Conservation (phyloP, 2,329 filamentous ascomycete species). For the Pseudonectria buxi region DNA sequence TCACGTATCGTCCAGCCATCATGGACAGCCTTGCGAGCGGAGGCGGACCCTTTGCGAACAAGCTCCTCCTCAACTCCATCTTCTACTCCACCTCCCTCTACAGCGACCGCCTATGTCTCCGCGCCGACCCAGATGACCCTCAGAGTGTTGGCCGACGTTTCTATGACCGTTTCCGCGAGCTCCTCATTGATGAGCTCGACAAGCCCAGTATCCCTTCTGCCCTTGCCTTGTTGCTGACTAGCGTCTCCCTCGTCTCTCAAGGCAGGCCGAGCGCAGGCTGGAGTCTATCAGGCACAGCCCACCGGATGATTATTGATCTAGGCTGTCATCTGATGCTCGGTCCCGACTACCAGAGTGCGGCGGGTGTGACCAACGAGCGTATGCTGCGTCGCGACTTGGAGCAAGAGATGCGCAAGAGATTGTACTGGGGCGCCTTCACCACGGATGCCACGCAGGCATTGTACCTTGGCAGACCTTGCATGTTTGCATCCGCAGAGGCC, state of each 20-base stretch:
- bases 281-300: conserved; percentile 29
- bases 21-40: conserved; percentile 31
- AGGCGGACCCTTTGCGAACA: conserved; percentile 30
- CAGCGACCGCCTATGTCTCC: conserved; percentile 30
- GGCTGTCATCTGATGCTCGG: conserved; percentile 29
- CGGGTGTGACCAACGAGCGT: conserved; percentile 19
- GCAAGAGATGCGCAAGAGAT: conserved; percentile 27
- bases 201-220: conserved; percentile 32
- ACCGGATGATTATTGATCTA: conserved; percentile 33
- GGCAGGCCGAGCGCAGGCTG: conserved; percentile 30
- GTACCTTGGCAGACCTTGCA: conserved; percentile 28
- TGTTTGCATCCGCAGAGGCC: conserved; percentile 26
- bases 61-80: conserved; percentile 33
- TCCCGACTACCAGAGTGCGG: conserved; percentile 19
- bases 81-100: conserved; percentile 34
- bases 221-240: conserved; percentile 27
- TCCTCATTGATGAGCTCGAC: conserved; percentile 27
- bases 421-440: conserved; percentile 30
- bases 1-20: conserved; percentile 32
- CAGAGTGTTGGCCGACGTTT: conserved; percentile 30
- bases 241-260: conserved; percentile 26
- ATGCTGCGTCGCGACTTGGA: conserved; percentile 23
- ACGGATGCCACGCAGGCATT: conserved; percentile 27
- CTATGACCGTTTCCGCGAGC: conserved; percentile 30
- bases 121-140: conserved; percentile 26